Conservation (phyloP, 176 grass and related monocot species). For the Eragrostis nindensis region DNA sequence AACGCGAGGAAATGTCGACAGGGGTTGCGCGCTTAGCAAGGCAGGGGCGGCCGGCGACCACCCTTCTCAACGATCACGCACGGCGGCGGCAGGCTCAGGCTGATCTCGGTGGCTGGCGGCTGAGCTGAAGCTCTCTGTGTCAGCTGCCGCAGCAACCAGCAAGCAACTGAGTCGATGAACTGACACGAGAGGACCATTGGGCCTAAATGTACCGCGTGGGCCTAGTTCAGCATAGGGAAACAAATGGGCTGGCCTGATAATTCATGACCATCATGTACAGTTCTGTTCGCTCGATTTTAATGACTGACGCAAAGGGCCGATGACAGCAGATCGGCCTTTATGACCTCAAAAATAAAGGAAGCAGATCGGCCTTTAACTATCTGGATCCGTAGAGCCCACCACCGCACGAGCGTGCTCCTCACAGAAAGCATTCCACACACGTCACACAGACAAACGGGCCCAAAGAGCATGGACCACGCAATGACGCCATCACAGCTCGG, state of each 20-base stretch:
- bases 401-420: background rate
- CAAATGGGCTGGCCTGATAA: too few species aligned
- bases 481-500: too few species aligned
- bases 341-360: too few species aligned
- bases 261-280: too few species aligned
- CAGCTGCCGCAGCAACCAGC: background rate
- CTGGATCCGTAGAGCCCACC: background rate
- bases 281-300: too few species aligned
- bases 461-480: rapidly evolving
- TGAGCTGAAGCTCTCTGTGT: background rate
- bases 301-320: background rate
- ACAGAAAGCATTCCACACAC: too few species aligned
- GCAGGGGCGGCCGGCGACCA: background rate
- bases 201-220: background rate
- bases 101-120: background rate
- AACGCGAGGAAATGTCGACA: background rate
- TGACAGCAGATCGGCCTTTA: too few species aligned
- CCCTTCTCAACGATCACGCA: background rate
- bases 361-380: background rate
- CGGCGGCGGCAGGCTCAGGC: background rate
- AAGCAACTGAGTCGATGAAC: too few species aligned
- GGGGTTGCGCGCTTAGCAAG: background rate
- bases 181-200: background rate
- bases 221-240: too few species aligned
- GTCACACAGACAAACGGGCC: background rate